Evolutionary conservation across 257 asterid species (phyloP), one percentile per base, ranked within the genome.

Genomic region (Jasminum sambac): DNA sequence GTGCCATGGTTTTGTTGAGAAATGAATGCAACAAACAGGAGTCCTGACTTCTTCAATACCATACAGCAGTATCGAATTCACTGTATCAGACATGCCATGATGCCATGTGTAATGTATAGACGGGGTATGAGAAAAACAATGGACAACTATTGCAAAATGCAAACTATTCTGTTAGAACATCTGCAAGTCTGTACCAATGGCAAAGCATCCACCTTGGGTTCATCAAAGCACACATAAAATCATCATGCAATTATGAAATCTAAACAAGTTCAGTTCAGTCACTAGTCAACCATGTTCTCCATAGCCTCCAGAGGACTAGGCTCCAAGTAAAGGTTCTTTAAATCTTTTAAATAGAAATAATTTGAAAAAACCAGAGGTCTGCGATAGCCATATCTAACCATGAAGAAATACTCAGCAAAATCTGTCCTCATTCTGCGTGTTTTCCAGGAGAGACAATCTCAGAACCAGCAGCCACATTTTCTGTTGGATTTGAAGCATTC

Each of bases 401-500:
- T n/a, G 24, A 5, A 14, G 55, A 5, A 14, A 17, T 17, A 48
- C 14, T 19, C 61, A 7, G 61, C 61, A 52, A 21, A 52, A 21
- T 12, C 14, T 52, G 71, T 21, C 60, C 44, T 26, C 59, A 77
- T 52, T 52, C 69, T 2, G 48, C 5, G 48, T 36, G 44, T 36
- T 73, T 36, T 23, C 66, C 71, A 23, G 73, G 46, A 19, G 67
- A 34, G 69, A 70, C 36, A 44, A 55, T 65, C 64, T 64, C 66
- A 5, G 60, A 6, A 14, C 58, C 55, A 44, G 65, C 13, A 71
- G 52, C 42, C 11, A 71, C 64, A 43, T 24, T 44, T 58, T 50
- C 79, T 42, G 34, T 57, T 72, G 63, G 66, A 30, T 30, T 9
- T 11, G 42, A 39, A 55, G 48, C 50, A 23, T 16, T 69, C 37